phyloP scores from a whole-genome alignment of 2,329 filamentous ascomycete genomes.

The Chaetomiaceae sp. region DNA sequence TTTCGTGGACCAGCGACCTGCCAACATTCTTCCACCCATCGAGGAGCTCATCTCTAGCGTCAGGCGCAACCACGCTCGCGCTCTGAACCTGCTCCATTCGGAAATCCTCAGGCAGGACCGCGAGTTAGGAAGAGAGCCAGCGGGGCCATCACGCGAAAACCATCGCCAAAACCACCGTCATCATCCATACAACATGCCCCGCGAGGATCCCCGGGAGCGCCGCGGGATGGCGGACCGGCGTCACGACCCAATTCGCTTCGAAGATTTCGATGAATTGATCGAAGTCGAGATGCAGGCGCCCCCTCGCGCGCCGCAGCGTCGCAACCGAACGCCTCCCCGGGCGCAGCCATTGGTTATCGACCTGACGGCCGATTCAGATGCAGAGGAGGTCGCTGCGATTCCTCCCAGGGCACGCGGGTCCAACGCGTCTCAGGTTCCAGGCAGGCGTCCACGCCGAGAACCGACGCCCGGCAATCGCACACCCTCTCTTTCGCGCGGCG shows the following conservation, averaged over 20 bases:
- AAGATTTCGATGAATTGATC: slow-evolving; percentile 35
- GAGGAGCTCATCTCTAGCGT: neutral
- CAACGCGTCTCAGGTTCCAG: neutral
- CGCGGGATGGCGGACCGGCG: neutral
- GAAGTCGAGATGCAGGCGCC: slow-evolving; percentile 30
- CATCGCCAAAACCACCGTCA: slow-evolving; percentile 14
- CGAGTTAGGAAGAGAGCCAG: neutral
- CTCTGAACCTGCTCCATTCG: neutral
- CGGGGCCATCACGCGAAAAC: neutral
- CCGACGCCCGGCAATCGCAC: slow-evolving; percentile 39
- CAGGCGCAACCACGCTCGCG: slow-evolving; percentile 2
- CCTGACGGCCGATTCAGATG: slow-evolving; percentile 47
- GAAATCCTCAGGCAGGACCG: neutral
- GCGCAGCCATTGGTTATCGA: slow-evolving; percentile 39
- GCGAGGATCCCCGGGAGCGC: neutral
- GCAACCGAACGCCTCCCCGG: neutral
- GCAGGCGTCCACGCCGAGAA: slow-evolving; percentile 39
- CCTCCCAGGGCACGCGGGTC: neutral
- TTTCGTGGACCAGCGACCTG: neutral
- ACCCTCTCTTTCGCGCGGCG: slow-evolving; percentile 42
- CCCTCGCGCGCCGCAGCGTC: neutral
- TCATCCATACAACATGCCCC: slow-evolving; percentile 10
- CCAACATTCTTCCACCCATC: neutral
- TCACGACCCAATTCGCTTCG: neutral
- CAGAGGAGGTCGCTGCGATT: neutral